phyloP scores from a whole-genome alignment of 2,329 filamentous ascomycete species.

The Harringtonia lauricola region DNA sequence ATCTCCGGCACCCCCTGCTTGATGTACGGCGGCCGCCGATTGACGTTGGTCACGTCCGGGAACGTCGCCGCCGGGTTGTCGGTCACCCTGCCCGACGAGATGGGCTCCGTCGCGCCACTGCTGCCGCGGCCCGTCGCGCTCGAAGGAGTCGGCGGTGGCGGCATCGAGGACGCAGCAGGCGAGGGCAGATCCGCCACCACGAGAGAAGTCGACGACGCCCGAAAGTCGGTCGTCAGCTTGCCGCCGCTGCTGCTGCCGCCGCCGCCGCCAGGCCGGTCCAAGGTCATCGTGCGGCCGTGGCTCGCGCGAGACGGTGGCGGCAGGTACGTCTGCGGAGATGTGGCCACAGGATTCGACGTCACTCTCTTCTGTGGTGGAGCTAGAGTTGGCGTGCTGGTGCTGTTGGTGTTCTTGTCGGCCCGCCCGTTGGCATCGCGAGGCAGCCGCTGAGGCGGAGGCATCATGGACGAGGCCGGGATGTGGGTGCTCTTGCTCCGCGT shows the following conservation, averaged over 20 bases:
- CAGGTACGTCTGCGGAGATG: conserved; percentile 28
- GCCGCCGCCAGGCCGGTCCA: conserved; percentile 34
- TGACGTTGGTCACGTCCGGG: conserved; percentile 75
- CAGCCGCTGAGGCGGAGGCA: conserved; percentile 34
- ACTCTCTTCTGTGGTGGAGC: conserved; percentile 25
- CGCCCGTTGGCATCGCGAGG: conserved; percentile 15
- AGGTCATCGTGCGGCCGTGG: conserved; percentile 38
- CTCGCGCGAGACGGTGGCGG: conserved; percentile 27
- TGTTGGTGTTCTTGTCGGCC: neutral
- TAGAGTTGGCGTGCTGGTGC: neutral
- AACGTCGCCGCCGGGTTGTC: conserved; percentile 34
- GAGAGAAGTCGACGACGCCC: neutral
- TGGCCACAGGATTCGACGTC: conserved; percentile 32
- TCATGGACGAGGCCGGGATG: conserved; percentile 19
- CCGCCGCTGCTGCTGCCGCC: too few relatives aligned
- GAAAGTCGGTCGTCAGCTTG: conserved; percentile 22
- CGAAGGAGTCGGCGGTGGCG: too few relatives aligned
- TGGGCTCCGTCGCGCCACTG: neutral
- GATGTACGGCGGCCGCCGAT: conserved; percentile 69
- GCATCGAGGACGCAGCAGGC: too few relatives aligned
- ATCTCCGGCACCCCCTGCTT: conserved; percentile 67
- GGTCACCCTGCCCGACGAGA: neutral
- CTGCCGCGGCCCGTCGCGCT: too few relatives aligned
- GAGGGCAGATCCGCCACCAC: neutral
- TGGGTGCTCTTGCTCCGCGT: conserved; percentile 15